Evolutionary conservation across 192 early-diverging fungal species (phyloP).

Genomic region (Podila minutissima): DNA sequence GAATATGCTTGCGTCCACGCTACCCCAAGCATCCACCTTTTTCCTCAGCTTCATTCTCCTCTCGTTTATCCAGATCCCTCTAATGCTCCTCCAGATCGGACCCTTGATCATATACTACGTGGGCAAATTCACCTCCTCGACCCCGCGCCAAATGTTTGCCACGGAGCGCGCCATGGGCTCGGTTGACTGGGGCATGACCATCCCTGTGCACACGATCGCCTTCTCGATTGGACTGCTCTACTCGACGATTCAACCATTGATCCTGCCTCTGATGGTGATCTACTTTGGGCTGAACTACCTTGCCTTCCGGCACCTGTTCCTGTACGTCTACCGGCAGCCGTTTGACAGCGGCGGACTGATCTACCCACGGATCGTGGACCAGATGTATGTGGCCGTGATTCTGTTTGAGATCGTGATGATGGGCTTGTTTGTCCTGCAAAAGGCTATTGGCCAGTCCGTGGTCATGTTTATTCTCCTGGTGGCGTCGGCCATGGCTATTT

Average conservation of each 20-base stretch:
- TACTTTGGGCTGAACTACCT: constrained; percentile 78
- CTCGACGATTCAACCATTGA: constrained; percentile 77
- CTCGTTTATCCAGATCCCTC: constrained; percentile 67
- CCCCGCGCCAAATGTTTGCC: constrained; percentile 67
- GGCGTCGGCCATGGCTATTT: constrained; percentile 27
- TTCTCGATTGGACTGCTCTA: constrained; percentile 75
- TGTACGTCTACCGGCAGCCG: constrained; percentile 73
- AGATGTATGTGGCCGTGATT: constrained; percentile 73
- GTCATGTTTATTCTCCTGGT: constrained; percentile 56
- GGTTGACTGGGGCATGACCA: constrained; percentile 65
- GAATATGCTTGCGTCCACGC: constrained; percentile 60
- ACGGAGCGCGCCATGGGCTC: constrained; percentile 54
- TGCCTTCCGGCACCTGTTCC: constrained; percentile 83
- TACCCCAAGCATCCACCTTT: constrained; percentile 81
- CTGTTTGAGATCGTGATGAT: constrained; percentile 76
- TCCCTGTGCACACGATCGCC: constrained; percentile 72
- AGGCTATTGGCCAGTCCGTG: constrained; percentile 56
- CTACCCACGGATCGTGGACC: constrained; percentile 67
- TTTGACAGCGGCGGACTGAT: constrained; percentile 69
- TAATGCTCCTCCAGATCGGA: constrained; percentile 72
- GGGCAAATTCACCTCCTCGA: constrained; percentile 60
- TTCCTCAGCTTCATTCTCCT: constrained; percentile 86
- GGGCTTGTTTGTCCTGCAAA: constrained; percentile 69
- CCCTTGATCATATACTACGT: constrained; percentile 68
- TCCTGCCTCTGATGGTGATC: constrained; percentile 73